Evolutionary conservation across 768 basidiomycete genomes (phyloP), one percentile per base, ranked within the genome.

Genomic region (Holtermanniella nyarrowii): DNA sequence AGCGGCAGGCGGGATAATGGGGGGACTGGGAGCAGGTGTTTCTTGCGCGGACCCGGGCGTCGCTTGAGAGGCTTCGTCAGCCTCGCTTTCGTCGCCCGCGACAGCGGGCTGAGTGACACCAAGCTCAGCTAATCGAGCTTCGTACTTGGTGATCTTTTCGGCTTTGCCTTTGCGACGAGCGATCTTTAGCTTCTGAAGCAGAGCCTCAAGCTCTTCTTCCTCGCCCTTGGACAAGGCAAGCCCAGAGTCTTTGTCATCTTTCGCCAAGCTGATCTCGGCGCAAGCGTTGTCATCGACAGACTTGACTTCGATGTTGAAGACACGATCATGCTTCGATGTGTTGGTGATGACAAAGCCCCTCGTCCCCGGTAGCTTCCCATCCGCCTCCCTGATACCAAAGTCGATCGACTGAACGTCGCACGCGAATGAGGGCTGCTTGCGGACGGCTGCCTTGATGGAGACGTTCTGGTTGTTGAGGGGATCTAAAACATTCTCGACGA

Each of bases 151-250:
- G 41, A 67, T 53, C 53, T 71, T 71, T 40, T 71, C 69, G 21
- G 47, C 26, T 48, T 71, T 69, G 21, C 60, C 59, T 48, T 71
- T 71, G 37, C 69, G 42, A 48, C 58, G 49, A 0, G 63, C 65
- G 22, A 69, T 69, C 48, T 71, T 71, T 42, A 71, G 53, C 50
- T 71, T 71, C 50, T 71, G 69, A 5, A 67, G 44, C 7, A 71
- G 47, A 22, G 44, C 56, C 54, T 71, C 69, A 0, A 68, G 57
- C 47, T 66, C 62, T 41, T 71, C 65, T 48, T 70, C 68, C 46
- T 70, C 66, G 12, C 24, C 47, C 40, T 68, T 65, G 13, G 62
- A 61, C 22, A 70, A 46, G 0, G 59, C 65, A 5, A 52, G 53
- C 12, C 63, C 63, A 5, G 57, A 58, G 44, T 64, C 62, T 5